These are phyloP conservation scores for Coemansia sp. DNA, from an alignment of 192 early-diverging fungal genomes.

Conservation along the genomic window DNA sequence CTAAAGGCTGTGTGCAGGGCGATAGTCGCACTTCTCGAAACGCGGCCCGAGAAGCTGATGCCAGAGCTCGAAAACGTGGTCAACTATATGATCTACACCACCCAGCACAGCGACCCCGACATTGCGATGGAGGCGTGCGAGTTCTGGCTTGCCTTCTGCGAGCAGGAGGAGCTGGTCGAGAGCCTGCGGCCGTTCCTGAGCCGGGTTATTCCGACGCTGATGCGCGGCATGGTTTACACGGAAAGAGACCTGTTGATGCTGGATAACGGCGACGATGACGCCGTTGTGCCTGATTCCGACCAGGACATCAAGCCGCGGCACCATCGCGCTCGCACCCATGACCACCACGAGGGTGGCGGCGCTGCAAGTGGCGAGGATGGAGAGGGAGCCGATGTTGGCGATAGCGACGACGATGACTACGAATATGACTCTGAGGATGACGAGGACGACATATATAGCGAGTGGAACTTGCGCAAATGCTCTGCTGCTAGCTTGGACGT, in stretches of 20 bases:
- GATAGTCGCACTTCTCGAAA: constrained; percentile 86
- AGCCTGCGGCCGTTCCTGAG: constrained; percentile 65
- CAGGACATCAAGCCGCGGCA: constrained; percentile 95
- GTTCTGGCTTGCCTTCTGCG: constrained; percentile 97
- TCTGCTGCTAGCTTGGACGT: constrained; percentile 95
- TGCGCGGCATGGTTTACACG: constrained; percentile 95
- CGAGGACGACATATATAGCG: constrained; percentile 77
- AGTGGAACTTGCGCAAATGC: constrained; percentile 99
- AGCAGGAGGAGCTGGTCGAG: constrained; percentile 79
- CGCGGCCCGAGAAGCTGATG: constrained; percentile 77
- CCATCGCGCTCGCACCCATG: constrained; percentile 79
- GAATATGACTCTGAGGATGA: constrained; percentile 86
- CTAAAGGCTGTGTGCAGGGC: constrained; percentile 93
- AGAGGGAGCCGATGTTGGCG: constrained; percentile 42
- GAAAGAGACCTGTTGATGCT: constrained; percentile 83
- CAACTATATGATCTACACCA: constrained; percentile 93
- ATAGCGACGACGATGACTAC: constrained; percentile 79
- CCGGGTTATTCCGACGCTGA: constrained; percentile 85
- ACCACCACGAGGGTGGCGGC: constrained; percentile 54
- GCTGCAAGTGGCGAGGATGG: constrained; percentile 25
- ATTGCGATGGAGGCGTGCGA: constrained; percentile 98
- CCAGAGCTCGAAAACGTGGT: constrained; percentile 86
- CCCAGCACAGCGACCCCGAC: constrained; percentile 75
- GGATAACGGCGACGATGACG: constrained; percentile 80
- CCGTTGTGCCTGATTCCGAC: constrained; percentile 78